Base-by-base conservation (phyloP, 768 basidiomycete species). In the Boletus subparvulus region DNA sequence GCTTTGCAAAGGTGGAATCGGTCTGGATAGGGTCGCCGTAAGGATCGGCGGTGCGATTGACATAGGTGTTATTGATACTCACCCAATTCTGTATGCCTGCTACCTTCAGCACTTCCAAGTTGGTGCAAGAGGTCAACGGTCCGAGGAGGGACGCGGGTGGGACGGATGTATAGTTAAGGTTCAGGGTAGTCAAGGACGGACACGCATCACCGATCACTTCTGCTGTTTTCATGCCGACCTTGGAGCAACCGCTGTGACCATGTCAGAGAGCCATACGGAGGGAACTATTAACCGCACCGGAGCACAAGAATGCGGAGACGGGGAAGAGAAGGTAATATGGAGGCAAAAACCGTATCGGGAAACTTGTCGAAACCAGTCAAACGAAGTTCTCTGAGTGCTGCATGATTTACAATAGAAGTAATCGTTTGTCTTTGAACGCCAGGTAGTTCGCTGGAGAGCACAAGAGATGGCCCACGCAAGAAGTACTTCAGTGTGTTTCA, bases 1-100 rank as follows among this genome's bases (percentile, higher is more conserved):
- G 71, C 56, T 80, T 83, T 14, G 75, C 61, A 60, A 84, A 79
- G 4, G 79, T 76, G 17, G 78, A 68, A 67, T 86, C 85, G 8
- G 84, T 87, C 87, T 88, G 51, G 11, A 45, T 28, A 47, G 24
- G 19, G n/a, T 19, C 19, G 54, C 32, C 12, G 11, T 37, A 17
- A 24, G 40, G 3, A 35, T 47, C n/a, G n/a, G 24, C 8, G 13
- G 37, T 26, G 19, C 5, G 14, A 50, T 26, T 21, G n/a, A 13
- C 4, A 32, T 32, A 3, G 28, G 21, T 16, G 28, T 33, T 9
- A 44, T 46, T 12, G 21, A 21, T 43, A 71, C 79, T 64, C 52
- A 81, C 88, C 83, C 86, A 85, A 62, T 78, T 85, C 13, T 74
- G 68, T 52, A 88, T 78, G 6, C 83, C 84, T 4, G 87, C 84